Base-by-base conservation (phyloP, 1,284 basidiomycete species). In the Puccinia coronata region DNA sequence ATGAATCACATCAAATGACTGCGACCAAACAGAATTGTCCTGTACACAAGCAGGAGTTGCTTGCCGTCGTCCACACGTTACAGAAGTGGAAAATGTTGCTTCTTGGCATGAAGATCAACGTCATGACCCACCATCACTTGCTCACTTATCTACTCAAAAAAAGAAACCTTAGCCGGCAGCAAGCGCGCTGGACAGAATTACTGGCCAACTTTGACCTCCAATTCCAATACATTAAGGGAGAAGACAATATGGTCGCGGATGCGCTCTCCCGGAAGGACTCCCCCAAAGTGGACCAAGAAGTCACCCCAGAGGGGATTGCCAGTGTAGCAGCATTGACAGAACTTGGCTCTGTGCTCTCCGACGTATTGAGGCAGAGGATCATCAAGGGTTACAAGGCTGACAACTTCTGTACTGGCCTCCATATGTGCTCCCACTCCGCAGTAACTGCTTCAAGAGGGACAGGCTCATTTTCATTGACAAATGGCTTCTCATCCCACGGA, bases 161-260 rank as follows among this genome's bases (percentile, higher is more conserved):
- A 73, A 72, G 83, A 3, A 84, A 88, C 18, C 83, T 89, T 0
- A 87, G 87, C 0, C 65, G 83, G 0, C 74, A 84, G 0, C 88
- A 89, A 77, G 83, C 84, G 0, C 83, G 85, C 0, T 89, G 88
- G 88, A 83, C 85, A 80, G 86, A 88, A 73, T 83, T 84, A 16
- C 53, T 47, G 74, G 72, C n/a, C 36, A n/a, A n/a, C n/a, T n/a
- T n/a, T n/a, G n/a, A n/a, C n/a, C n/a, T n/a, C n/a, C n/a, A n/a
- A n/a, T n/a, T 76, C 3, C 77, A 47, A 47, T 47, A 47, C 43
- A 16, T 16, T 8, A 47, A 47, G 16, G 43, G 87, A 0, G 83
- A 85, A 47, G 84, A 86, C 16, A 88, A 88, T 75, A 82, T 83
- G 0, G 85, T 85, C 0, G 86, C 88, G 0, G 87, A 88, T 61